These are phyloP conservation scores for Areca catechu DNA, from an alignment of 176 grass and related monocot species.

Conservation along the genomic window DNA sequence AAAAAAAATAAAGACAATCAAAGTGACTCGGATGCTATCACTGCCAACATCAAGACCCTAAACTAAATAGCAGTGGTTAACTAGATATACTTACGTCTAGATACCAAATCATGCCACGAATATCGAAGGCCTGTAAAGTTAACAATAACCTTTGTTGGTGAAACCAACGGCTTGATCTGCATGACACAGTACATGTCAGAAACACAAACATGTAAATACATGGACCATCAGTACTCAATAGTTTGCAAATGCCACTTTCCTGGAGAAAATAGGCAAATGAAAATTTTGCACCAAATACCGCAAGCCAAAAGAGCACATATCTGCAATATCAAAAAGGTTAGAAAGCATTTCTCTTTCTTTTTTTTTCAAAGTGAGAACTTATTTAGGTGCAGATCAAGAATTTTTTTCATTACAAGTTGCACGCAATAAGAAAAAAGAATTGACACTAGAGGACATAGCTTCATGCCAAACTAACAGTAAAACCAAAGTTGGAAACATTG, in stretches of 20 bases:
- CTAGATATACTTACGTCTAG: slow-evolving; percentile 52
- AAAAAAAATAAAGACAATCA: no score
- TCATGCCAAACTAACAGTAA: no score
- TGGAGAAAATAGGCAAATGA: slow-evolving; percentile 98
- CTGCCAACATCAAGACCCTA: no score
- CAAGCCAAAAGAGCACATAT: slow-evolving; percentile 76
- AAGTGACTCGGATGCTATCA: no score
- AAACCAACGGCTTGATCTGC: slow-evolving; percentile 73
- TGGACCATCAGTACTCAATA: no score
- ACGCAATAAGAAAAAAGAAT: no score
- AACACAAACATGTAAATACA: neutral
- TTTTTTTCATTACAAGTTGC: no score
- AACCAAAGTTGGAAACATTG: no score
- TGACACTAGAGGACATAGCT: no score
- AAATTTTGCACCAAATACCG: slow-evolving; percentile 74
- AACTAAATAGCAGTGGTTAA: neutral
- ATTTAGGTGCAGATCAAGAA: no score
- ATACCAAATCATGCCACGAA: slow-evolving; percentile 80
- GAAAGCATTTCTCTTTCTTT: no score
- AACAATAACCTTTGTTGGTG: slow-evolving; percentile 58
- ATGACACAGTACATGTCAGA: slow-evolving; percentile 28
- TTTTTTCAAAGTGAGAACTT: no score
- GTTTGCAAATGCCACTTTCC: slow-evolving; percentile 34
- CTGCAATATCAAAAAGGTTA: slow-evolving; percentile 36
- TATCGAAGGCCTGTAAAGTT: slow-evolving; percentile 52